A percentile compares a stretch with the other conserved stretches of the same genome.
Evolutionary conservation across 352 stramenopile genomes (phyloP).

Genomic region (Phytophthora rubi): DNA sequence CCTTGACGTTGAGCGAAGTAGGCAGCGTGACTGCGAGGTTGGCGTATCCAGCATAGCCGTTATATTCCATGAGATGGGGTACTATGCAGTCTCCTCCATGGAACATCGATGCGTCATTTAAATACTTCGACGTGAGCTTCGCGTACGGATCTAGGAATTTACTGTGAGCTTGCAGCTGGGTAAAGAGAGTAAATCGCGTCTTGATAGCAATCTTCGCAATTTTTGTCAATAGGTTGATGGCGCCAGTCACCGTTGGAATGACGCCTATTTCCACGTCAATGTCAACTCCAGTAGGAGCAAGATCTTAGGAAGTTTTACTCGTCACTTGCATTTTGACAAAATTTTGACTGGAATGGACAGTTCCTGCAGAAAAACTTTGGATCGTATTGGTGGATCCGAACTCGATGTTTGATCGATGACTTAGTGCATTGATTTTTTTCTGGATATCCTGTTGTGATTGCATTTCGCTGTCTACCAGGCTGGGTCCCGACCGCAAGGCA

Average conservation of each 20-base stretch:
- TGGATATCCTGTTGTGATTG: too few species aligned
- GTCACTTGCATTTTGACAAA: background rate
- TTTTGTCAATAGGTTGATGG: background rate
- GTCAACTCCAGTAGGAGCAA: background rate
- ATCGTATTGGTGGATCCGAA: background rate
- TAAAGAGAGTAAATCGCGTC: background rate
- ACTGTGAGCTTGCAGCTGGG: background rate
- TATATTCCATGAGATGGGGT: conserved; percentile 13
- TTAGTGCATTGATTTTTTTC: background rate
- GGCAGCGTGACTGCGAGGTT: background rate
- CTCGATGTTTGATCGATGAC: background rate
- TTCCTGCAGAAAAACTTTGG: background rate
- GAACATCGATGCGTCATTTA: background rate
- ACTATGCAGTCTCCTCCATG: conserved; percentile 5
- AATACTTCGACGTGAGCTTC: background rate
- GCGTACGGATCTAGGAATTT: background rate
- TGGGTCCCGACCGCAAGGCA: too few species aligned
- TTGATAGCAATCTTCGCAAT: background rate
- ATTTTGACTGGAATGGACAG: background rate
- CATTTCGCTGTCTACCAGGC: too few species aligned
- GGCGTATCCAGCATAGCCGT: background rate
- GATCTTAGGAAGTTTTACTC: conserved; percentile 1
- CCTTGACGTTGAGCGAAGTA: background rate
- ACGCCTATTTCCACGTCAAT: background rate
- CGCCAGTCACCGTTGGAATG: background rate